Conservation (phyloP, 2,329 filamentous ascomycete species). For the Myotisia sp. region DNA sequence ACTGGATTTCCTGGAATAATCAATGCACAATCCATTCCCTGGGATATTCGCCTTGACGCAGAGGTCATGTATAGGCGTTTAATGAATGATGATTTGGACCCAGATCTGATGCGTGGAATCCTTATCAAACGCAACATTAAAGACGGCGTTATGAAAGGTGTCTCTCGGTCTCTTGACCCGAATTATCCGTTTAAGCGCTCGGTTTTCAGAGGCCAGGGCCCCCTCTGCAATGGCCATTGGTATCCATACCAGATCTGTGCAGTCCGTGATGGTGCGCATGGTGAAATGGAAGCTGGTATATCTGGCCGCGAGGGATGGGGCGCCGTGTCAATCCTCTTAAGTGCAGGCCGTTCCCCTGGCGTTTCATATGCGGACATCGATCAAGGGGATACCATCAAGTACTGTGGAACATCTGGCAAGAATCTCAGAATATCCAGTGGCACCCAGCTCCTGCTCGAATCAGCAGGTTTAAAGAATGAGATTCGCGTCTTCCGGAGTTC, state of each 20-base stretch:
- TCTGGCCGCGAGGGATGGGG: constrained; percentile 33
- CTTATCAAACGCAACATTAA: neutral
- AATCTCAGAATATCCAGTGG: constrained; percentile 16
- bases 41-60: constrained; percentile 12
- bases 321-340: constrained; percentile 43
- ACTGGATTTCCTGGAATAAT: constrained; percentile 11
- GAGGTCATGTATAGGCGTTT: constrained; percentile 8
- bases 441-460: constrained; percentile 33
- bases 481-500: constrained; percentile 40
- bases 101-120: constrained; percentile 9
- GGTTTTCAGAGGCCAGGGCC: constrained; percentile 9
- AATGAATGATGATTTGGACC: constrained; percentile 9
- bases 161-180: constrained; percentile 9
- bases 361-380: constrained; percentile 38
- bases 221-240: constrained; percentile 17
- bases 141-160: constrained; percentile 1
- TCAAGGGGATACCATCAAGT: constrained; percentile 35
- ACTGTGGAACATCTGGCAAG: constrained; percentile 37
- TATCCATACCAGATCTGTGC: constrained; percentile 15
- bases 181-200: constrained; percentile 6
- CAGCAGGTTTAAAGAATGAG: constrained; percentile 21
- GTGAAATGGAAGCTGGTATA: constrained; percentile 27
- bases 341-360: constrained; percentile 6
- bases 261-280: constrained; percentile 18
- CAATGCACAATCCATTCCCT: constrained; percentile 6